Base-by-base conservation (phyloP, 805 yeast genomes). In the Barnettozyma siamensis region DNA sequence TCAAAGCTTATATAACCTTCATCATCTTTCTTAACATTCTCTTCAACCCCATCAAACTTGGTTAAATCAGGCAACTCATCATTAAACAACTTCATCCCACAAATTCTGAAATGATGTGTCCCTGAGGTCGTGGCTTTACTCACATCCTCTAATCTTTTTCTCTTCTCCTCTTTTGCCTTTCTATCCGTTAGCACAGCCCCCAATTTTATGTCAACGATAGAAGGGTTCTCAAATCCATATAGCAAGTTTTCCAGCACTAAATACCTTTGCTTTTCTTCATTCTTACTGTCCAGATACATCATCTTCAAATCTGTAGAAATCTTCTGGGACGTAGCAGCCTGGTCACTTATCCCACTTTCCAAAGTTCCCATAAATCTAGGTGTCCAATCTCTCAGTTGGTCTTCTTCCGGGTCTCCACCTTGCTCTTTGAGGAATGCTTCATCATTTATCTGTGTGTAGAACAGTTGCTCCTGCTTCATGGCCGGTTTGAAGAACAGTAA, bases 101-200 rank as follows among this genome's bases (percentile, higher is more conserved):
- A 89, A 3, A 91, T 76, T 45, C 99, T 67, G 48, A 83, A 79
- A 15, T 78, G 73, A 11, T 86, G 65, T 4, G 80, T 65, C 0
- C 96, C 96, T 34, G 93, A 82, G 0, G 98, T 91, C 1, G 98
- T 91, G 0, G 65, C 43, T 2, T 63, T 56, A 34, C 93, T 74
- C 0, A 93, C 96, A 20, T 69, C 62, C 23, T 62, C 64, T 54
- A 91, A 63, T 32, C 98, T 60, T 37, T 62, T 62, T 13, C 62
- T 68, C 54, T 93, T 91, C 23, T 78, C 95, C 0, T 49, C 56
- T 3, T 74, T 46, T 1, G 86, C 78, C 12, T 54, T 50, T 6
- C 70, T 76, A 59, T 91, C 98, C 51, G 82, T 78, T 29, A 91
- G 63, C 9, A 70, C 55, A 6, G 77, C 60, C 0, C 99, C 99